These are phyloP conservation scores for Auriscalpium orientale DNA, from an alignment of 768 basidiomycete genomes.

Conservation along the genomic window DNA sequence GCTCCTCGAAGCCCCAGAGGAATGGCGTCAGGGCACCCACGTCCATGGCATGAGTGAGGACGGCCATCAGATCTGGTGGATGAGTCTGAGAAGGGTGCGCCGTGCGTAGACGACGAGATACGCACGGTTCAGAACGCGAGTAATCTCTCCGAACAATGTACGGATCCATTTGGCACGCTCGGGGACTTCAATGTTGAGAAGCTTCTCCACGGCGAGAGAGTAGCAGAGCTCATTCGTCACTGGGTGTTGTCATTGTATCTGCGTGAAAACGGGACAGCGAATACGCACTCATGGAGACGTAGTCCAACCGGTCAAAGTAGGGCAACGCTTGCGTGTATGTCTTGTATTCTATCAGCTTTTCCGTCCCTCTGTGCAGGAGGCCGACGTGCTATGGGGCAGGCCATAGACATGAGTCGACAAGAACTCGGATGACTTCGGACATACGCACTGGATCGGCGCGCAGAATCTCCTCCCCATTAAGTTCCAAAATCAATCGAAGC, in stretches of 20 bases:
- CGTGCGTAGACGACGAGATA: constrained; percentile 7
- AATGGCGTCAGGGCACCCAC: constrained; percentile 98
- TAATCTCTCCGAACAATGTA: constrained; percentile 94
- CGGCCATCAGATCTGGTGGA: constrained; percentile 82
- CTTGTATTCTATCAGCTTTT: constrained; percentile 99
- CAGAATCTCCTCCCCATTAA: constrained; percentile 94
- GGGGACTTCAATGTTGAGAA: constrained; percentile 94
- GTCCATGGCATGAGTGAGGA: constrained; percentile 93
- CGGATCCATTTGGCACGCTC: constrained; percentile 98
- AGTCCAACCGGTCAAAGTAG: constrained; percentile 98
- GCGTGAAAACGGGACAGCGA: not conserved
- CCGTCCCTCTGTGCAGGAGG: constrained; percentile 92
- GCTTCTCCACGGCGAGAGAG: constrained; percentile 94
- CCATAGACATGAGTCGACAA: constrained; percentile 3
- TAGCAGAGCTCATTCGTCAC: constrained; percentile 99
- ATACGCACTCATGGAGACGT: constrained; percentile 96
- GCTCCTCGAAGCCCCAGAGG: constrained; percentile 99
- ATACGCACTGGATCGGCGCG: constrained; percentile 66
- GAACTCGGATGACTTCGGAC: not conserved
- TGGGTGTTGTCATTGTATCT: constrained; percentile 24
- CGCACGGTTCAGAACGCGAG: constrained; percentile 88
- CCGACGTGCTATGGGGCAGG: constrained; percentile 83
- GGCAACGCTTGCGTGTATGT: constrained; percentile 96
- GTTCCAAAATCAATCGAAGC: constrained; percentile 90
- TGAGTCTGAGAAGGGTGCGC: not conserved